phyloP scores from a whole-genome alignment of 78 protist species.

The Dictyostelium brefeldianum region DNA sequence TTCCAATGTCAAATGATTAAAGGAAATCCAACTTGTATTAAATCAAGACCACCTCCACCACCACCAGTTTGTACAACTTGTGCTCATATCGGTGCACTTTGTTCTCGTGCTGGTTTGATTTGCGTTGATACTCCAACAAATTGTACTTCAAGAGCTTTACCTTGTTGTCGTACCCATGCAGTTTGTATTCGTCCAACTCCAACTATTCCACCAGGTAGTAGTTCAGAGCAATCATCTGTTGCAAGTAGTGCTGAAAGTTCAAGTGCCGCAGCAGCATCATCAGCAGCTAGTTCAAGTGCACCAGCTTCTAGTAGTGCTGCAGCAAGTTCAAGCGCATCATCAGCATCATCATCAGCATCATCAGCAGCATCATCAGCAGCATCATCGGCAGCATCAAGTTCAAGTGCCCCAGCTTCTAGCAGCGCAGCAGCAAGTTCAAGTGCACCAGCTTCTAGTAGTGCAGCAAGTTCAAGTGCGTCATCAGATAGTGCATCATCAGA shows the following conservation, averaged over 20 bases:
- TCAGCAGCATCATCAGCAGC: no score
- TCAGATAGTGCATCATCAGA: no score
- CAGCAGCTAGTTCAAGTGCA: background rate
- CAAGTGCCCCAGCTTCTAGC: background rate
- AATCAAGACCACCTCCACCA: constrained; percentile 10
- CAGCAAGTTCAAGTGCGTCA: background rate
- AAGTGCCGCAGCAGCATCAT: background rate
- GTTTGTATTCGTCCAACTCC: background rate
- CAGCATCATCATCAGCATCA: no score
- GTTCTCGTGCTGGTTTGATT: constrained; percentile 13
- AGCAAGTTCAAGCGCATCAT: background rate
- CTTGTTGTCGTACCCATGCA: constrained; percentile 15
- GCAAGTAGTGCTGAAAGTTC: background rate
- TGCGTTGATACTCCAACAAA: background rate
- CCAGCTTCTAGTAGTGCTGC: background rate
- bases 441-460: background rate
- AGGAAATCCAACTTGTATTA: constrained; percentile 36
- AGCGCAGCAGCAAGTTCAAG: background rate
- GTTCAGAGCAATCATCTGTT: background rate
- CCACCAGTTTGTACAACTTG: constrained; percentile 12
- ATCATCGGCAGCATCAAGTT: background rate
- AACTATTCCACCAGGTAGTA: background rate
- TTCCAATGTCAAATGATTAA: background rate
- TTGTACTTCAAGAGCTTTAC: background rate
- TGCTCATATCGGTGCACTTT: background rate